phyloP scores from a whole-genome alignment of 202 grass and related monocot species.

The Zoysia matrella region DNA sequence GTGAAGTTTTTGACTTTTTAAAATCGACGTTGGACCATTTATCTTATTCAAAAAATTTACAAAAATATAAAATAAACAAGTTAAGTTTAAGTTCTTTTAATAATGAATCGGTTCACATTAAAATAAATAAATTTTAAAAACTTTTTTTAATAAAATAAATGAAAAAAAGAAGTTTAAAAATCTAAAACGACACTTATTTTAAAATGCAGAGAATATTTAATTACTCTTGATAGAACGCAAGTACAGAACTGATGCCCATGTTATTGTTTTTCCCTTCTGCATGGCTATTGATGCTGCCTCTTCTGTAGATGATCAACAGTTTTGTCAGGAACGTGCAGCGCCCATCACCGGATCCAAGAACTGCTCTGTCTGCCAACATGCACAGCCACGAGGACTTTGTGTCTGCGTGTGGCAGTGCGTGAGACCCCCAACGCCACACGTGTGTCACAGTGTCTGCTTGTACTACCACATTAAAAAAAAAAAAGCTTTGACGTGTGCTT shows the following conservation, averaged over 20 bases:
- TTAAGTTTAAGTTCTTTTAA: too few relatives aligned
- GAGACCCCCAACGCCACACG: constrained; percentile 24
- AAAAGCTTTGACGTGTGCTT: too few relatives aligned
- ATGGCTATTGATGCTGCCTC: not conserved
- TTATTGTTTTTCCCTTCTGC: not conserved
- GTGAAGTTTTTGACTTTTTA: too few relatives aligned
- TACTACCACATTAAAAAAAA: not conserved
- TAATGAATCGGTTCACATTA: too few relatives aligned
- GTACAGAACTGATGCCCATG: not conserved
- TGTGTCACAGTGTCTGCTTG: not conserved
- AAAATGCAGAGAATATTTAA: too few relatives aligned
- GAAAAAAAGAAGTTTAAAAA: too few relatives aligned
- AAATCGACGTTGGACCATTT: too few relatives aligned
- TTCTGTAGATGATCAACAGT: constrained; percentile 10
- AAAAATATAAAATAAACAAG: too few relatives aligned
- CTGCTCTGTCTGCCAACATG: constrained; percentile 7
- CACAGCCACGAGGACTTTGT: constrained; percentile 34
- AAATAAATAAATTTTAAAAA: too few relatives aligned
- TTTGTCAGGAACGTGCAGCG: constrained; percentile 22
- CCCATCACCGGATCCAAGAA: constrained; percentile 40
- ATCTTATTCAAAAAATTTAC: too few relatives aligned
- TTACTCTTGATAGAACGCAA: not conserved
- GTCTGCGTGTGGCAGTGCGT: constrained; percentile 13
- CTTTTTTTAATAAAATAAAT: too few relatives aligned
- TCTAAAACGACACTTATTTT: too few relatives aligned